phyloP scores from a whole-genome alignment of 2,329 filamentous ascomycete species.

The Fusarium foetens region DNA sequence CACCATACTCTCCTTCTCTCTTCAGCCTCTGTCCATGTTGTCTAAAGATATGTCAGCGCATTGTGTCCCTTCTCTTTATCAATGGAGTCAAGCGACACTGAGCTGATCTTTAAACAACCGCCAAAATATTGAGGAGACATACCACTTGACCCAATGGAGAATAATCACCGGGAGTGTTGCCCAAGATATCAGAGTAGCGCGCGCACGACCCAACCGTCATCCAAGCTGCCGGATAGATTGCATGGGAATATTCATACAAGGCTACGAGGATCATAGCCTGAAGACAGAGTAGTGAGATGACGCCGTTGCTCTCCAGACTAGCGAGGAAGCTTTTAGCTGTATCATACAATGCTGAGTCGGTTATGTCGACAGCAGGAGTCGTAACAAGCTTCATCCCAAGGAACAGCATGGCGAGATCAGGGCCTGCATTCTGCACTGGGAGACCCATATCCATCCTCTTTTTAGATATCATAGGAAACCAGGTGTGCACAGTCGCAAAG shows the following conservation, averaged over 20 bases:
- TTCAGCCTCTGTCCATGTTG: background rate
- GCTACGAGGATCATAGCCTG: background rate
- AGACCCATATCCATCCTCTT: background rate
- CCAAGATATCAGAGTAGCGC: background rate
- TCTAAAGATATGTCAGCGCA: fast-evolving
- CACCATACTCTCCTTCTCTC: background rate
- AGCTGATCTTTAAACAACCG: fast-evolving
- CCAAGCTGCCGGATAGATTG: background rate
- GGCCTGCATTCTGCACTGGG: background rate
- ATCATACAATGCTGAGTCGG: background rate
- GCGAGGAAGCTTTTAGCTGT: background rate
- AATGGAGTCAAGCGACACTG: fast-evolving
- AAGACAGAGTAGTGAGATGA: fast-evolving
- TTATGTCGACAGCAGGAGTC: background rate
- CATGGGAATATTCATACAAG: background rate
- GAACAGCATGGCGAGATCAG: background rate
- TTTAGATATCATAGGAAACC: background rate
- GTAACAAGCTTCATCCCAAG: background rate
- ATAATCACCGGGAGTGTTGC: background rate
- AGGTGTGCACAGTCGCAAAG: background rate
- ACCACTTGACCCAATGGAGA: background rate
- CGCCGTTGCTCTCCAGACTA: background rate
- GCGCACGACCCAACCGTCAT: background rate
- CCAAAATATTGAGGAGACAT: fast-evolving
- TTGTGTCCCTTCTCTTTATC: fast-evolving